Base-by-base conservation (phyloP, 2,329 filamentous ascomycete genomes). In the Penicillium thymicola region DNA sequence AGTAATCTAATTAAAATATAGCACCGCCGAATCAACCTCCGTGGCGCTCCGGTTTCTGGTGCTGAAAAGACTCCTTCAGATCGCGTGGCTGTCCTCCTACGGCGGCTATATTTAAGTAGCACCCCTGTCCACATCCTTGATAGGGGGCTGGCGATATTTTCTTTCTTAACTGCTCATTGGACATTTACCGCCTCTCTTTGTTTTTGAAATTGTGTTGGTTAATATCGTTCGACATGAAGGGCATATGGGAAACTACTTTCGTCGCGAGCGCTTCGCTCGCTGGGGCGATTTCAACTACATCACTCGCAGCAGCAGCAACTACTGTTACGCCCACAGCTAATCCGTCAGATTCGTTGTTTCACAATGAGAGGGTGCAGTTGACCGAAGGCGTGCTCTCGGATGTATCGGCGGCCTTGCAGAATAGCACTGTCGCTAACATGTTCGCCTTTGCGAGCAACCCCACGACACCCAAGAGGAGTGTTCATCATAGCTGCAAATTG, bases 401-500 rank as follows among this genome's bases (percentile, higher is more conserved):
- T 46, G 63, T 76, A 2, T 70, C 71, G 2, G 57, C 63, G 4
- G 55, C 67, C 25, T 43, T 60, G 28, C 30, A 59, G 10, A 65
- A 72, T 13, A 53, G 70, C 43, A 69, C 65, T 32, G 59, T 71
- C 16, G 61, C 75, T 11, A 59, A 66, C 4, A 57, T 73, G 23
- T 77, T 77, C 48, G 53, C 58, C 16, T 77, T 77, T 43, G 67
- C 59, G 11, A 37, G 11, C 13, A 32, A 32, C 8, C 18, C 38
- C 59, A 44, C 49, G 40, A 30, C 43, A 6, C 0, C 9, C 43
- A 61, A 62, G 40, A 57, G 54, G 7, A 79, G 75, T 72, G 30
- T 27, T 4, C 80, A 77, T 32, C 80, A 77, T 34, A 79, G 72
- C 21, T 68, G 67, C 59, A 68, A 67, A 46, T 2, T 47, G 8